These are phyloP conservation scores for Musa troglodytarum DNA, from an alignment of 176 grass and related monocot genomes.

Conservation along the genomic window DNA sequence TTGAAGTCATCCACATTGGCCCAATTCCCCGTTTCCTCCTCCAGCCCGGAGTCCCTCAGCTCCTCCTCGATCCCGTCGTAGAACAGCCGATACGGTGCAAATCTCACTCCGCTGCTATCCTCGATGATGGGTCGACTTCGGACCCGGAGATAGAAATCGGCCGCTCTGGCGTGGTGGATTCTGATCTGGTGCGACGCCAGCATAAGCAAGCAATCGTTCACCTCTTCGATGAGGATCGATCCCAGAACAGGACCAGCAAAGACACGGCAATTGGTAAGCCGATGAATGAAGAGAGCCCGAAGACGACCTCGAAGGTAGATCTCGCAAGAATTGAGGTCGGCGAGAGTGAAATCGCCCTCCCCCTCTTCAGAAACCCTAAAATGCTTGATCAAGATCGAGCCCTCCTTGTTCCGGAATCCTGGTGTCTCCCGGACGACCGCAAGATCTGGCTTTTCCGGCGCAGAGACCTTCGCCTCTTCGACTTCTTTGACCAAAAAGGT, in stretches of 20 bases:
- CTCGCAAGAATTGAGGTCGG: conserved; percentile 54
- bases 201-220: conserved; percentile 43
- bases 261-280: conserved; percentile 52
- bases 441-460: conserved; percentile 15
- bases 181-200: conserved; percentile 88
- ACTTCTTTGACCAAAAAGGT: conserved; percentile 7
- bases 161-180: conserved; percentile 50
- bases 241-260: conserved; percentile 60
- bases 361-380: conserved; percentile 43
- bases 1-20: conserved; percentile 88
- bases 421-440: conserved; percentile 26
- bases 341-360: conserved; percentile 73
- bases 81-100: conserved; percentile 55
- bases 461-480: not conserved
- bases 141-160: conserved; percentile 79
- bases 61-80: conserved; percentile 66
- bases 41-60: conserved; percentile 48
- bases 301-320: conserved; percentile 67
- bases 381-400: conserved; percentile 61
- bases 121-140: conserved; percentile 88
- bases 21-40: conserved; percentile 72
- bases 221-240: conserved; percentile 77
- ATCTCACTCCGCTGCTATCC: conserved; percentile 62
- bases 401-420: conserved; percentile 49
- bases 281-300: conserved; percentile 58